Percentiles rank a stretch among this genome's conserved stretches.
phyloP scores from a whole-genome alignment of 2,329 filamentous ascomycete species.

The Fusarium mexicanum region DNA sequence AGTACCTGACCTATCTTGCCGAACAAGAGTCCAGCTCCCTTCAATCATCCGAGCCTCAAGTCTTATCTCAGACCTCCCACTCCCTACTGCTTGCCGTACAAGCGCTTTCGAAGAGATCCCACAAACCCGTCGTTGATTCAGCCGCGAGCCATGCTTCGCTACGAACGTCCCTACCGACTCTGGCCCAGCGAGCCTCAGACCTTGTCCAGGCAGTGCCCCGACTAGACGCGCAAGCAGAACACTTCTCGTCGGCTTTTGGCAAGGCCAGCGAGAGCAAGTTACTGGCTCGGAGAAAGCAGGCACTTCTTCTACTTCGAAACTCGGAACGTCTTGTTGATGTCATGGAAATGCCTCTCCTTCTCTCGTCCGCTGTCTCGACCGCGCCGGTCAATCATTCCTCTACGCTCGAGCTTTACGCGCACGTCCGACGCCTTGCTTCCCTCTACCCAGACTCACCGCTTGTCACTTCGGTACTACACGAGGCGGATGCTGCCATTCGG shows the following conservation, averaged over 20 bases:
- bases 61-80: slow-evolving; percentile 82
- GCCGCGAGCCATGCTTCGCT: slow-evolving; percentile 81
- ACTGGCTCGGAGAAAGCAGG: slow-evolving; percentile 78
- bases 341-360: slow-evolving; percentile 85
- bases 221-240: slow-evolving; percentile 80
- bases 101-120: slow-evolving; percentile 86
- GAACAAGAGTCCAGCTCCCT: slow-evolving; percentile 80
- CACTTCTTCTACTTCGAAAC: slow-evolving; percentile 84
- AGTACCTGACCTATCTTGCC: slow-evolving; percentile 81
- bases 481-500: slow-evolving; percentile 89
- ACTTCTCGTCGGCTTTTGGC: slow-evolving; percentile 85
- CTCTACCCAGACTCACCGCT: slow-evolving; percentile 84
- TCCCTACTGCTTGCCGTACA: slow-evolving; percentile 86
- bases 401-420: slow-evolving; percentile 90
- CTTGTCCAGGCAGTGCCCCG: slow-evolving; percentile 78
- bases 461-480: slow-evolving; percentile 74
- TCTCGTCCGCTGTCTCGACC: slow-evolving; percentile 79
- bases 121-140: slow-evolving; percentile 84
- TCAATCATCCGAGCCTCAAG: slow-evolving; percentile 78
- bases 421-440: slow-evolving; percentile 85
- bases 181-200: slow-evolving; percentile 72
- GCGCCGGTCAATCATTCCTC: slow-evolving; percentile 82
- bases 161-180: slow-evolving; percentile 72
- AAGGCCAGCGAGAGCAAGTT: slow-evolving; percentile 75
- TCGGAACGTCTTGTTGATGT: slow-evolving; percentile 90